Base-by-base conservation (phyloP, 371 early-diverging fungal species). In the Rhizopus microsporus region DNA sequence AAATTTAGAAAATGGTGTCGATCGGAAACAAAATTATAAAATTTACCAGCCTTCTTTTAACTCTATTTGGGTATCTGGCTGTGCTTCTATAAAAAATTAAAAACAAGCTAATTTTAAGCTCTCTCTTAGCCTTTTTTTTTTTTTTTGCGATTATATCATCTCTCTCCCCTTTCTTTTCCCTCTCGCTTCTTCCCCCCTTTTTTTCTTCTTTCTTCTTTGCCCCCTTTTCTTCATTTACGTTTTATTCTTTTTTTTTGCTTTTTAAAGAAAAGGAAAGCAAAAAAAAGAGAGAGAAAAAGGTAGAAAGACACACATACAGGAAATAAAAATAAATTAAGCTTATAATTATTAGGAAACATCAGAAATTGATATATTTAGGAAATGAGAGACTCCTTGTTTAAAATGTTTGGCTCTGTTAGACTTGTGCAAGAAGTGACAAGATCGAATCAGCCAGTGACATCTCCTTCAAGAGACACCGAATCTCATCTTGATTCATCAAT, bases 401-500 rank as follows among this genome's bases (percentile, higher is more conserved):
- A 69, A 62, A 58, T 80, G 70, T 65, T 80, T 63, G 64, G 73
- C 38, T 77, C 77, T 35, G 69, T 80, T 31, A 67, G 66, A 56
- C 67, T 80, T n/a, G 74, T 80, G 10, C 77, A 80, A 56, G 80
- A 80, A 59, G 71, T 80, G 12, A 77, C 80, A 33, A 63, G 71
- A 57, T 68, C 74, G 23, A 57, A 54, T 17, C 53, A 54, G 29
- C 49, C 67, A 5, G 30, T 56, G 17, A 31, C 63, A 8, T 31
- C 59, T 43, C 6, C 46, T 23, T 17, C 54, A 54, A 15, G 10
- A 13, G 32, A 29, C 42, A 31, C 38, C 1, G 54, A 37, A 45
- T 46, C 47, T n/a, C 16, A 17, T 45, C 34, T 54, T 29, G 49
- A n/a, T 30, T 49, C 51, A 17, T 45, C 15, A 16, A 34, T 23